These are phyloP conservation scores for Strombidium stylifer DNA, from an alignment of 73 alveolate genomes.

Conservation along the genomic window DNA sequence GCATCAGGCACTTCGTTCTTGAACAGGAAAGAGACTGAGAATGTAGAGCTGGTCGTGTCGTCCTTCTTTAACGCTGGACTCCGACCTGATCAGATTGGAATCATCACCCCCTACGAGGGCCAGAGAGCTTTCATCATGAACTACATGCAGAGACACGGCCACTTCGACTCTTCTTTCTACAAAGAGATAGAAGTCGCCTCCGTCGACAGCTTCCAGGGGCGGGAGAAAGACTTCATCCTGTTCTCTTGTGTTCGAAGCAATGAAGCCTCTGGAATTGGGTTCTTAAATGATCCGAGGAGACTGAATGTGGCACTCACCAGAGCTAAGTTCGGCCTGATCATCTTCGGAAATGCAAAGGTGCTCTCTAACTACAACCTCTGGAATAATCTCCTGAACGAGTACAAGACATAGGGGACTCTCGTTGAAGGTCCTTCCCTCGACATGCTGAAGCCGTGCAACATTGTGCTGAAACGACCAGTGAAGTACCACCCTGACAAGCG, in stretches of 20 bases:
- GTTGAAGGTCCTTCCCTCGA: conserved; percentile 93
- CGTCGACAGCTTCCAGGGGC: conserved; percentile 99
- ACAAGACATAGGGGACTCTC: conserved; percentile 90
- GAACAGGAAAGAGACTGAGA: conserved; percentile 96
- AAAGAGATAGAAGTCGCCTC: conserved; percentile 98
- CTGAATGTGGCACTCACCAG: conserved; percentile 99
- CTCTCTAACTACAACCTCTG: conserved; percentile 84
- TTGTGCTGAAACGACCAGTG: conserved; percentile 65
- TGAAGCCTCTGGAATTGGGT: conserved; percentile 95
- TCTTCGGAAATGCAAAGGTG: conserved; percentile 97
- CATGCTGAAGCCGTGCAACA: conserved; percentile 62
- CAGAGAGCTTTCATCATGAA: conserved; percentile 91
- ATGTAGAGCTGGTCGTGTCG: conserved; percentile 93
- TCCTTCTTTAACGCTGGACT: conserved; percentile 86
- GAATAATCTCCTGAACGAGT: conserved; percentile 94
- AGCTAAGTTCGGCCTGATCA: conserved; percentile 98
- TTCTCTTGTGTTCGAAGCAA: conserved; percentile 98
- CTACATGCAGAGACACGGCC: conserved; percentile 79
- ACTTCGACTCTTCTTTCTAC: conserved; percentile 49
- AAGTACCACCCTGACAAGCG: conserved; percentile 64
- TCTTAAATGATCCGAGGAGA: conserved; percentile 98
- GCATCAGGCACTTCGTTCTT: conserved; percentile 99
- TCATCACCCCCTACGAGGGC: conserved; percentile 99
- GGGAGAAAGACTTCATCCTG: conserved; percentile 99
- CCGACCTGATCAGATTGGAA: conserved; percentile 95